These are phyloP conservation scores for Boletus rufocinnamomeus DNA, from an alignment of 768 basidiomycete species.

Conservation along the genomic window DNA sequence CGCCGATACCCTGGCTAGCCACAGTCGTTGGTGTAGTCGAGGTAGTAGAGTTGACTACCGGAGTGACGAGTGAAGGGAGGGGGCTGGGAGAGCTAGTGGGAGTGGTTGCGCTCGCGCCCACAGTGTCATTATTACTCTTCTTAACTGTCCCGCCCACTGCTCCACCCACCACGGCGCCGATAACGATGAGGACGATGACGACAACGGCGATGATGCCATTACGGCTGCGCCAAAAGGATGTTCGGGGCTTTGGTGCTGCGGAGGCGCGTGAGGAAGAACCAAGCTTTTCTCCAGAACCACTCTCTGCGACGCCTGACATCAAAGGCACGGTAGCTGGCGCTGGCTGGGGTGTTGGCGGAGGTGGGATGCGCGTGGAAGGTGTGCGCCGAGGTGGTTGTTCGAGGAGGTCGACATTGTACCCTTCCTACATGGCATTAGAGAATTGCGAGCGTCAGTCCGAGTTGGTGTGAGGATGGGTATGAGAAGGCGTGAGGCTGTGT, in stretches of 20 bases:
- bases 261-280: background rate
- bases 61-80: too few relatives aligned
- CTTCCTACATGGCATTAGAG: conserved; percentile 39
- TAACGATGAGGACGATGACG: conserved; percentile 41
- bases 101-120: background rate
- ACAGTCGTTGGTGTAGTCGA: fast-evolving
- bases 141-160: conserved; percentile 54
- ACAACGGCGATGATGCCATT: conserved; percentile 44
- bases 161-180: conserved; percentile 58
- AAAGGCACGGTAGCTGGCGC: conserved; percentile 14
- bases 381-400: conserved; percentile 29
- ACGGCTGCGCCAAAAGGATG: conserved; percentile 52
- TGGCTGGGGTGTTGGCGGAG: conserved; percentile 14
- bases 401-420: conserved; percentile 54
- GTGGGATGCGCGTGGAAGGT: conserved; percentile 19
- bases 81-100: background rate
- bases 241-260: conserved; percentile 1
- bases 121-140: conserved; percentile 20
- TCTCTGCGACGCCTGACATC: conserved; percentile 14
- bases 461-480: background rate
- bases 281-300: conserved; percentile 17
- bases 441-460: background rate
- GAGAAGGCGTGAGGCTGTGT: conserved; percentile 16
- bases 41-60: background rate
- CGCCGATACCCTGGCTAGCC: background rate